Evolutionary conservation across 805 yeast genomes (phyloP).

Genomic region (Hanseniaspora lachancei): DNA sequence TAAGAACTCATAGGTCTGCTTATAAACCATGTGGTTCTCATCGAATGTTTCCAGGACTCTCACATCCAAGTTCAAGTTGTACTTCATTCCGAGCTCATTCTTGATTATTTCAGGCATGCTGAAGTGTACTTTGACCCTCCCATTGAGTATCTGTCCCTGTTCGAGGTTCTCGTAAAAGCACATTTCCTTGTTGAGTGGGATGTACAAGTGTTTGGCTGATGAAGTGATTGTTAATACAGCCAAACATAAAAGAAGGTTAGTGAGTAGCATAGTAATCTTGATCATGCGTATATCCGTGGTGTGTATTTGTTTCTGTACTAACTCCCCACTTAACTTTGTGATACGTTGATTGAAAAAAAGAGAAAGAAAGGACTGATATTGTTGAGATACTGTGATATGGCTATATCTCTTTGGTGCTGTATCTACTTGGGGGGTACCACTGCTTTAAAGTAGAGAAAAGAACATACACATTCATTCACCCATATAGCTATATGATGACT

Average conservation of each 20-base stretch:
- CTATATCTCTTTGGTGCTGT: too few species aligned
- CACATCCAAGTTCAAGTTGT: slow-evolving; percentile 40
- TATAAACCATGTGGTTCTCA: slow-evolving; percentile 62
- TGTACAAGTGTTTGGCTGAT: slow-evolving; percentile 51
- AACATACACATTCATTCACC: too few species aligned
- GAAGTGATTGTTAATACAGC: slow-evolving; percentile 3
- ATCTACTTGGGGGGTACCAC: too few species aligned
- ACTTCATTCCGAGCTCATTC: slow-evolving; percentile 34
- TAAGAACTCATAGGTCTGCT: slow-evolving; percentile 32
- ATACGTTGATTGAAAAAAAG: too few species aligned
- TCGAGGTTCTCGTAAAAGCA: slow-evolving; percentile 80
- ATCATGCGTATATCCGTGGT: too few species aligned
- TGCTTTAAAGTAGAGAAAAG: too few species aligned
- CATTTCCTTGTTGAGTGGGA: slow-evolving; percentile 58
- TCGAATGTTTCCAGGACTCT: slow-evolving; percentile 56
- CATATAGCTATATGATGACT: too few species aligned
- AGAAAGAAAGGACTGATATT: too few species aligned
- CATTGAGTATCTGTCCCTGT: slow-evolving; percentile 66
- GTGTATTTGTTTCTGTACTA: not conserved
- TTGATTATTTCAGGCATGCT: slow-evolving; percentile 41
- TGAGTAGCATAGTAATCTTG: not conserved
- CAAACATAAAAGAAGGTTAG: not conserved
- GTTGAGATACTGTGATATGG: too few species aligned
- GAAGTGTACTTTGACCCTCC: slow-evolving; percentile 50
- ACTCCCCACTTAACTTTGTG: too few species aligned